These are phyloP conservation scores for Alternaria brassicicola DNA, from an alignment of 2,329 filamentous ascomycete species.

Conservation along the genomic window DNA sequence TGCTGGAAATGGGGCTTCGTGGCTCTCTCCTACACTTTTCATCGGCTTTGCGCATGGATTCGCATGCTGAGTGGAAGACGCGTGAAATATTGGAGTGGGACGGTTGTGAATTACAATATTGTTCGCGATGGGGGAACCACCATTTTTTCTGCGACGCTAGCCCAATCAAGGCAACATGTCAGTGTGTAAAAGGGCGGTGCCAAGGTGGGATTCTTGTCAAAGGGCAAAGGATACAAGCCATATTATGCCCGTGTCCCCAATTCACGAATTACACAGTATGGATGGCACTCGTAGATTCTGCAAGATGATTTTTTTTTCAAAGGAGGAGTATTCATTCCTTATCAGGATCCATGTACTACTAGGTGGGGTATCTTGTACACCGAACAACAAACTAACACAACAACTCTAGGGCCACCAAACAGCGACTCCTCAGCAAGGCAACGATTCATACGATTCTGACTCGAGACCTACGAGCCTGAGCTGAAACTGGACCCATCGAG, in stretches of 20 bases:
- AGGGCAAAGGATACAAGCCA: not conserved
- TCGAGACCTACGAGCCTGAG: slow-evolving; percentile 19
- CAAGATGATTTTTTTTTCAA: not conserved
- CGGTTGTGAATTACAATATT: not conserved
- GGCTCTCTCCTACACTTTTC: not conserved
- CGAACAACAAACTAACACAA: slow-evolving; percentile 23
- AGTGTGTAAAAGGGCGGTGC: slow-evolving; percentile 13
- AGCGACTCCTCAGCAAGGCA: slow-evolving; percentile 7
- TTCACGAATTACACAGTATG: not conserved
- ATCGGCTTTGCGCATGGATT: not conserved
- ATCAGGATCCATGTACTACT: slow-evolving; percentile 17
- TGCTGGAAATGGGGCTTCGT: slow-evolving; percentile 47
- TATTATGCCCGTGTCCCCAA: not conserved
- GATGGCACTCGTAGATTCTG: not conserved
- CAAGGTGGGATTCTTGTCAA: slow-evolving; percentile 2
- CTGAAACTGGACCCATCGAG: slow-evolving; percentile 41
- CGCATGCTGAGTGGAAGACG: not conserved
- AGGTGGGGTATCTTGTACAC: slow-evolving; percentile 30
- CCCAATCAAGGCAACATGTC: slow-evolving; percentile 14
- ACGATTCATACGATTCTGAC: not conserved
- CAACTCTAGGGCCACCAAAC: slow-evolving; percentile 19
- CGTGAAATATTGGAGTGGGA: not conserved
- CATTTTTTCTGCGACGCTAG: not conserved
- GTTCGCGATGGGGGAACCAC: not conserved
- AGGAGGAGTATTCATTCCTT: slow-evolving; percentile 9